Conservation (phyloP, 2,329 filamentous ascomycete genomes). For the Epicoccum sorghinum region DNA sequence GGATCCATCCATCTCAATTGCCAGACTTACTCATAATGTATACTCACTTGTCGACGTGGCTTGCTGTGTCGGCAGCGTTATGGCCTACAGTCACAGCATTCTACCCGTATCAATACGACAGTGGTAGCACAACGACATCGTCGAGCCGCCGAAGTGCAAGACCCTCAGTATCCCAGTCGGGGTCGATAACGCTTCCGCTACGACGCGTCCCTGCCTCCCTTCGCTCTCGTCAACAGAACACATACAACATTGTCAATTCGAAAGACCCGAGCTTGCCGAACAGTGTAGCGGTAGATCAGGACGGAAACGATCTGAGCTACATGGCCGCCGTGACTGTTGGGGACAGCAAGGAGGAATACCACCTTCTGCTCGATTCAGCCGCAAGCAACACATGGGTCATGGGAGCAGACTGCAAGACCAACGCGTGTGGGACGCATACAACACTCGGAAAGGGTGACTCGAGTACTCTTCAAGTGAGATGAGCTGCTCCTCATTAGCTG, state of each 20-base stretch:
- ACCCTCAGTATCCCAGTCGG: conserved; percentile 1
- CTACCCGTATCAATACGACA: conserved; percentile 41
- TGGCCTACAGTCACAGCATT: conserved; percentile 40
- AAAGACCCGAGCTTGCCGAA: conserved; percentile 46
- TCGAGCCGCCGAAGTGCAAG: conserved; percentile 15
- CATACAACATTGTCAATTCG: conserved; percentile 51
- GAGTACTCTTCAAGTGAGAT: conserved; percentile 59
- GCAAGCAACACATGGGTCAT: conserved; percentile 82
- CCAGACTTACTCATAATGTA: conserved; percentile 28
- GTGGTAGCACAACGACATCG: conserved; percentile 11
- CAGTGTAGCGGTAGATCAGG: conserved; percentile 59
- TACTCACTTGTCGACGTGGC: conserved; percentile 28
- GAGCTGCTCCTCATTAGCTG: background rate
- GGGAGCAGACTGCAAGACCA: conserved; percentile 68
- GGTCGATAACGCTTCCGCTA: conserved; percentile 35
- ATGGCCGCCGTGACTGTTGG: conserved; percentile 59
- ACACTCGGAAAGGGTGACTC: conserved; percentile 72
- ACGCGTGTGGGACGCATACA: conserved; percentile 72
- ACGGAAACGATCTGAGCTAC: conserved; percentile 62
- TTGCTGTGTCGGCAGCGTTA: conserved; percentile 31
- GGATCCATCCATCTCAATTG: background rate
- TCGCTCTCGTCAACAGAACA: conserved; percentile 54
- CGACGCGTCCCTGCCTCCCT: conserved; percentile 38
- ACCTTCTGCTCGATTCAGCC: conserved; percentile 62
- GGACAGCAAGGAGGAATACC: conserved; percentile 56